These are phyloP conservation scores for Russula olivacea DNA, from an alignment of 768 basidiomycete species.

Conservation along the genomic window DNA sequence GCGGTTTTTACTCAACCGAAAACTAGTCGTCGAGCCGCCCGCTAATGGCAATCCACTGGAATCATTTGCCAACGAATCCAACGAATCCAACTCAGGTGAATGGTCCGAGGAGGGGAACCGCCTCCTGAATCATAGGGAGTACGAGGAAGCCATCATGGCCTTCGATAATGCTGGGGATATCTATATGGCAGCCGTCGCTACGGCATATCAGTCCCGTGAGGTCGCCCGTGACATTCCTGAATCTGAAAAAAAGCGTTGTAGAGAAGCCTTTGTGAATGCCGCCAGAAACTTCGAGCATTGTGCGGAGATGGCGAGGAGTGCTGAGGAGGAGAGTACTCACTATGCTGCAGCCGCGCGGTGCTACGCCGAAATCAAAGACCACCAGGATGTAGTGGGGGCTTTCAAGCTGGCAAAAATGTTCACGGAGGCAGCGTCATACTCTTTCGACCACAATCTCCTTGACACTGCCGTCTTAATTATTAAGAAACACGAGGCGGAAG, in stretches of 20 bases:
- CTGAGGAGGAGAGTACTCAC: background rate
- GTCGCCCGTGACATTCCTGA: constrained; percentile 9
- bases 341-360: constrained; percentile 14
- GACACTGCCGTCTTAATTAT: constrained; percentile 7
- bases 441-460: constrained; percentile 16
- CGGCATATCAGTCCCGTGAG: constrained; percentile 7
- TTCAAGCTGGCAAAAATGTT: constrained; percentile 8
- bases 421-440: constrained; percentile 18
- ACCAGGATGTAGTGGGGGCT: constrained; percentile 1
- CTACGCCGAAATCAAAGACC: constrained; percentile 8
- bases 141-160: constrained; percentile 15
- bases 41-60: background rate
- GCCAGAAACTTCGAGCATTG: constrained; percentile 4
- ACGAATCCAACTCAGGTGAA: constrained; percentile 8
- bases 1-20: background rate
- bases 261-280: constrained; percentile 5
- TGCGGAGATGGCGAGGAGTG: background rate
- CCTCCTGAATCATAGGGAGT: constrained; percentile 7
- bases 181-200: constrained; percentile 1
- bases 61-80: background rate
- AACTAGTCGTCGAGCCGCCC: background rate
- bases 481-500: background rate
- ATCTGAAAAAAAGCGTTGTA: background rate
- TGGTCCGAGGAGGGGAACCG: constrained; percentile 14
- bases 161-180: constrained; percentile 12